Evolutionary conservation across 1,284 basidiomycete species (phyloP).

Genomic region (Puccinia novopanici): DNA sequence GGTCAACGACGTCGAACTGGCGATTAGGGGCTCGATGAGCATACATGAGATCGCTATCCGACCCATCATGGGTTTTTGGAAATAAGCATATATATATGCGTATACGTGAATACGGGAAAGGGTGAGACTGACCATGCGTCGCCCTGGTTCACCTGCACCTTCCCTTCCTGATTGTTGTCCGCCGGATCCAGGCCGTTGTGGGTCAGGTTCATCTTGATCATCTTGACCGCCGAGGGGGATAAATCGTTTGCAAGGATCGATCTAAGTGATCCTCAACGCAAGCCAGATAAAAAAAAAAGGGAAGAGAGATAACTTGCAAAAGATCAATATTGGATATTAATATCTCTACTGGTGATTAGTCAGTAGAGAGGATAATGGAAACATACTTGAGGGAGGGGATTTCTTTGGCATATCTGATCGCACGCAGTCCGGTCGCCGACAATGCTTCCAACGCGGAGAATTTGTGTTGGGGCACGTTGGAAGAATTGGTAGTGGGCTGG

Average conservation of each 20-base stretch:
- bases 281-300: background rate
- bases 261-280: slow-evolving; percentile 60
- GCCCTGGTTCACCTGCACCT: slow-evolving; percentile 79
- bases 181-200: slow-evolving; percentile 71
- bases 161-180: slow-evolving; percentile 61
- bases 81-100: background rate
- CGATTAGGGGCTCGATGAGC: slow-evolving; percentile 72
- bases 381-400: slow-evolving; percentile 82
- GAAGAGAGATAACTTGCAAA: background rate
- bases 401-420: slow-evolving; percentile 96
- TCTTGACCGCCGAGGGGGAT: slow-evolving; percentile 76
- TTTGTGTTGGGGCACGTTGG: slow-evolving; percentile 63
- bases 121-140: slow-evolving; percentile 77
- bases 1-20: slow-evolving; percentile 88
- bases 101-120: background rate
- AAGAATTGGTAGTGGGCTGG: slow-evolving; percentile 7
- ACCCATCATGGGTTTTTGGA: background rate
- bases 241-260: slow-evolving; percentile 93
- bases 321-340: background rate
- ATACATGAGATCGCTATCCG: slow-evolving; percentile 80
- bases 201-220: slow-evolving; percentile 86
- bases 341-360: background rate
- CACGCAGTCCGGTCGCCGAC: slow-evolving; percentile 89
- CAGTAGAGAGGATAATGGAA: background rate
- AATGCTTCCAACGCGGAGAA: slow-evolving; percentile 90